Conservation (phyloP, 202 grass and related monocot genomes). For the Panicum hallii region DNA sequence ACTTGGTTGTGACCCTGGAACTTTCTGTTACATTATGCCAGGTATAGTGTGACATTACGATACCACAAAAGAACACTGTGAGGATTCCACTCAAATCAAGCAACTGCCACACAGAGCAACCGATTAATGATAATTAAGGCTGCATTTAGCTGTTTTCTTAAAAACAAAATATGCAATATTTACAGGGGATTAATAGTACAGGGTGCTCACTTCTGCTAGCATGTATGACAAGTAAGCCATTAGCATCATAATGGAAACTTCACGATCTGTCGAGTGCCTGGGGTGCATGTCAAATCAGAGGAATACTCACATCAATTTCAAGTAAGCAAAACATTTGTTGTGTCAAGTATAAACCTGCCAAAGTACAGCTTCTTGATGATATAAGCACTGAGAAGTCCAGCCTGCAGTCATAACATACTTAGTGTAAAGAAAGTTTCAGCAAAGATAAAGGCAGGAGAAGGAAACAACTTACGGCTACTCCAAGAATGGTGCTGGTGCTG, state of each 20-base stretch:
- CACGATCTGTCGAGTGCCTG: constrained; percentile 95
- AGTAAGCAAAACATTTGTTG: constrained; percentile 28
- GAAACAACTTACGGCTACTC: constrained; percentile 76
- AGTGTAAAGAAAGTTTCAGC: constrained; percentile 29
- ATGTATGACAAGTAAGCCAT: constrained; percentile 98
- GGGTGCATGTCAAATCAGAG: constrained; percentile 26
- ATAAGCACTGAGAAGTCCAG: constrained; percentile 89
- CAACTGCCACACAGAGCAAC: constrained; percentile 67
- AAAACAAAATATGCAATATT: constrained; percentile 17
- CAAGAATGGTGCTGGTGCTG: constrained; percentile 74
- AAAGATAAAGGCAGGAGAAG: constrained; percentile 29
- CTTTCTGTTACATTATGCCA: constrained; percentile 99
- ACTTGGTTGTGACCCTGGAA: constrained; percentile 96
- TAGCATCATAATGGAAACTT: constrained; percentile 95
- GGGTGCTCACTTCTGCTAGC: constrained; percentile 77
- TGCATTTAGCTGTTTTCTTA: not conserved
- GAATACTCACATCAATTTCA: not conserved
- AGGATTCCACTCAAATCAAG: constrained; percentile 94
- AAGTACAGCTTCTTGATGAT: constrained; percentile 92
- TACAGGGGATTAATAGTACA: constrained; percentile 20
- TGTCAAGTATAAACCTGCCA: constrained; percentile 68
- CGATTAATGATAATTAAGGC: constrained; percentile 19
- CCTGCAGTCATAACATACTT: constrained; percentile 47
- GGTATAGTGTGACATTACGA: constrained; percentile 98
- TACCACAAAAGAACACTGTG: constrained; percentile 93